Evolutionary conservation across 1,139 yeast species (phyloP).

Genomic region (Debaryomyces coudertii): DNA sequence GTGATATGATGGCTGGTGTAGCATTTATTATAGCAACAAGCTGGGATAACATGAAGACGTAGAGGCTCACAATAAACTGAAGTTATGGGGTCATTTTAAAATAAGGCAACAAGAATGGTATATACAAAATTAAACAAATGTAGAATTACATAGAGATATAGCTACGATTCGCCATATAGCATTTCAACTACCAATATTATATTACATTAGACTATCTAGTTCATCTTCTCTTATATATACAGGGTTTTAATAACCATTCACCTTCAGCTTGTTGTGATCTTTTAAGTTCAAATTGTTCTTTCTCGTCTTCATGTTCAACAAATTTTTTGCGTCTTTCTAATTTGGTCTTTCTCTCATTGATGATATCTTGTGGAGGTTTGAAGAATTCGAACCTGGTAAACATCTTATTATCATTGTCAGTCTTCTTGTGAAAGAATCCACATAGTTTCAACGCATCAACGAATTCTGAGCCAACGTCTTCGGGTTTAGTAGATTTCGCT

Average conservation of each 20-base stretch:
- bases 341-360: constrained; percentile 66
- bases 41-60: too few species aligned
- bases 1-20: constrained; percentile 12
- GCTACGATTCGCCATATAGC: too few species aligned
- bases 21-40: not conserved
- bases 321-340: constrained; percentile 69
- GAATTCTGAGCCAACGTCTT: constrained; percentile 69
- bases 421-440: constrained; percentile 86
- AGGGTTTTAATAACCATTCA: constrained; percentile 89
- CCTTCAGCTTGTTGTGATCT: constrained; percentile 72
- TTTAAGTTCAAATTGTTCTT: constrained; percentile 57
- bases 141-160: too few species aligned
- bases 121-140: too few species aligned
- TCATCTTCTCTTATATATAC: constrained; percentile 89
- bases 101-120: too few species aligned
- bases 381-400: constrained; percentile 92
- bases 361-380: constrained; percentile 75
- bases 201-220: not conserved
- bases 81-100: too few species aligned
- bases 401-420: constrained; percentile 91
- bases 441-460: constrained; percentile 71
- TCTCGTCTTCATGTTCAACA: constrained; percentile 67
- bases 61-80: too few species aligned
- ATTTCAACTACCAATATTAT: not conserved
- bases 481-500: constrained; percentile 27